A percentile compares a stretch with the other conserved stretches of the same genome.
phyloP scores from a whole-genome alignment of 2,329 filamentous ascomycete species.

The Pseudogymnoascus destructans region DNA sequence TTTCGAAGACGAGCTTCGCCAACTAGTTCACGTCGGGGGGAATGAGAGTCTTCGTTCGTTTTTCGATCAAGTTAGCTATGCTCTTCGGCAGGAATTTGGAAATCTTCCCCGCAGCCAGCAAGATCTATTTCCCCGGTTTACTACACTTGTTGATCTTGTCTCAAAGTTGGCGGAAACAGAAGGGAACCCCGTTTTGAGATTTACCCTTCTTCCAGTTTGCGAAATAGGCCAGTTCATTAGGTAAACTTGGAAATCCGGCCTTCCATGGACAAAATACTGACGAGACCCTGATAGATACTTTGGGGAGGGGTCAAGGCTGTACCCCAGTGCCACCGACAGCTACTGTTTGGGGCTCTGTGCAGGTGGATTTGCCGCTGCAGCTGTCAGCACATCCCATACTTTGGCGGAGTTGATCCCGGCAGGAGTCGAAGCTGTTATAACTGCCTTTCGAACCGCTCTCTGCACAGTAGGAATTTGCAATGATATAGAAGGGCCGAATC shows the following conservation, averaged over 20 bases:
- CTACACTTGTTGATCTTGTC: constrained; percentile 3
- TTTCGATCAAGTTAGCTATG: neutral
- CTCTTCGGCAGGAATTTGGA: neutral
- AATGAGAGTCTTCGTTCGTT: neutral
- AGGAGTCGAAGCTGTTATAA: constrained; percentile 20
- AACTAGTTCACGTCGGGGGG: neutral
- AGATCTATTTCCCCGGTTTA: neutral
- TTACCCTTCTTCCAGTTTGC: neutral
- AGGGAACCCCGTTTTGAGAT: neutral
- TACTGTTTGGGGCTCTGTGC: constrained; percentile 20
- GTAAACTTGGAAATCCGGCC: neutral
- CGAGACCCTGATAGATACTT: neutral
- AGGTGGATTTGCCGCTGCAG: constrained; percentile 21
- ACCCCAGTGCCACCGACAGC: neutral
- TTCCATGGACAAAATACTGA: neutral
- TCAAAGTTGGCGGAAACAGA: neutral
- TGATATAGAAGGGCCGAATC: neutral
- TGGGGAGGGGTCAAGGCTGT: neutral
- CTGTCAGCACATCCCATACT: constrained; percentile 18
- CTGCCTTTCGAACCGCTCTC: constrained; percentile 19
- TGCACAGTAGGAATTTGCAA: neutral
- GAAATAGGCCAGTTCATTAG: constrained; percentile 2
- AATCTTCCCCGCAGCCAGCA: neutral
- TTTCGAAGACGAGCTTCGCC: neutral
- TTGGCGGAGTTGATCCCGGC: constrained; percentile 18